phyloP scores from a whole-genome alignment of 169 alveolate species.

The Plasmodium adleri region DNA sequence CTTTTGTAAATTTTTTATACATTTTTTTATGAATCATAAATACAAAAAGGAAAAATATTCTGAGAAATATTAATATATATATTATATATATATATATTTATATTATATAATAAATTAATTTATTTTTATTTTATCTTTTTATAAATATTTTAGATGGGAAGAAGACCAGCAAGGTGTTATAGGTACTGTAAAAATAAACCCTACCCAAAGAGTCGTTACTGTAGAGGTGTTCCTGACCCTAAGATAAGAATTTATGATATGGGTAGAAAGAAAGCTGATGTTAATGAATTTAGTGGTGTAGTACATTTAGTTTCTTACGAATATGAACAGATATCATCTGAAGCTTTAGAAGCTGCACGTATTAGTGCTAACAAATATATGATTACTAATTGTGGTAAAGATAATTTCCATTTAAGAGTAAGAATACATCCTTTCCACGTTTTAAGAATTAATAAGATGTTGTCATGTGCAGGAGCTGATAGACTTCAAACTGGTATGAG shows the following conservation, averaged over 20 bases:
- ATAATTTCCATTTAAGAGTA: constrained; percentile 98
- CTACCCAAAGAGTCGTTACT: constrained; percentile 99
- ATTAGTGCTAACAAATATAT: constrained; percentile 98
- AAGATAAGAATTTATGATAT: constrained; percentile 98
- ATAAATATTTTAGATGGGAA: constrained; percentile 94
- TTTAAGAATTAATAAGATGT: constrained; percentile 99
- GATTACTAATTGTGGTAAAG: constrained; percentile 97
- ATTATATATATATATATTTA: background rate
- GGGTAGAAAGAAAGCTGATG: constrained; percentile 98
- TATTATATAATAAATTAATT: background rate
- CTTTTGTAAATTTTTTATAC: no score
- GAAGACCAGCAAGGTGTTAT: constrained; percentile 99
- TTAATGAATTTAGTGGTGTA: constrained; percentile 97
- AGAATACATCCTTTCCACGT: constrained; percentile 99
- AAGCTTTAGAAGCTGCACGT: constrained; percentile 99
- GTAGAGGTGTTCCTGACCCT: constrained; percentile 99
- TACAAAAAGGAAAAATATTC: no score
- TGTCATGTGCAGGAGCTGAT: constrained; percentile 99
- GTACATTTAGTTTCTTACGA: constrained; percentile 99
- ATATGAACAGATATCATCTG: constrained; percentile 98
- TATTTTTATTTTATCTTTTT: background rate
- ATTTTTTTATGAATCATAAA: no score
- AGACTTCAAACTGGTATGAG: constrained; percentile 99
- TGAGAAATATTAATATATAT: background rate
- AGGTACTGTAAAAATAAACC: constrained; percentile 99